Evolutionary conservation across 1,139 yeast genomes (phyloP).

Genomic region (Scheffersomyces segobiensis): DNA sequence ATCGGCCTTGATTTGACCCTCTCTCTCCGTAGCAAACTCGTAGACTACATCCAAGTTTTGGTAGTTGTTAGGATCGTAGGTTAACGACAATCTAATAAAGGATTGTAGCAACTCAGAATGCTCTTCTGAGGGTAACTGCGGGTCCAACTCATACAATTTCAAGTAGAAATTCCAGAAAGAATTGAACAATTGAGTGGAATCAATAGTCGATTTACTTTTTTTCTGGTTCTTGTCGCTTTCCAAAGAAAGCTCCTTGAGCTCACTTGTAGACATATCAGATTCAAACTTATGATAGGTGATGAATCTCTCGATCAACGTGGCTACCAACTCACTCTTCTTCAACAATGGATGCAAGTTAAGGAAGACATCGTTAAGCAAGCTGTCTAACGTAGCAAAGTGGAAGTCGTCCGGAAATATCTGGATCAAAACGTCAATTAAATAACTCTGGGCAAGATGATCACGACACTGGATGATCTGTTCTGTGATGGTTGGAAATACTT

Average conservation of each 20-base stretch:
- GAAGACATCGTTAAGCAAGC: slow-evolving; percentile 65
- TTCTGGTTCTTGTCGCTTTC: slow-evolving; percentile 1
- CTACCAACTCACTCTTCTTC: slow-evolving; percentile 63
- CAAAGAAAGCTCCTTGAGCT: slow-evolving; percentile 2
- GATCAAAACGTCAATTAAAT: slow-evolving; percentile 82
- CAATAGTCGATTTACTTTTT: background rate
- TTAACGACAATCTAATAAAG: slow-evolving; percentile 61
- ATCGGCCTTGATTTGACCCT: slow-evolving; percentile 18
- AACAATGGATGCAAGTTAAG: slow-evolving; percentile 67
- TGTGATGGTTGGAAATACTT: slow-evolving; percentile 74
- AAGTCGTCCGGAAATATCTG: slow-evolving; percentile 95
- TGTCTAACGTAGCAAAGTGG: slow-evolving; percentile 74
- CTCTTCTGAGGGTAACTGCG: slow-evolving; percentile 66
- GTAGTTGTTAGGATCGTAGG: slow-evolving; percentile 64
- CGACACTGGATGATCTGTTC: slow-evolving; percentile 93
- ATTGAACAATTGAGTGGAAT: slow-evolving; percentile 6
- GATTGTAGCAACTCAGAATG: slow-evolving; percentile 65
- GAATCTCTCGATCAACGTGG: slow-evolving; percentile 72
- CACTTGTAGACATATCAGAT: slow-evolving; percentile 18
- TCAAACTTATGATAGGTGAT: slow-evolving; percentile 53
- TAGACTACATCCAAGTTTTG: slow-evolving; percentile 64
- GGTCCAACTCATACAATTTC: slow-evolving; percentile 54
- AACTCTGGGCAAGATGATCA: slow-evolving; percentile 90
- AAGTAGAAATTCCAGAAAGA: slow-evolving; percentile 65
- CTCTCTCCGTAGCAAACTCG: slow-evolving; percentile 56